Conservation (phyloP, 805 yeast species). For the Saccharomycopsis fodiens region DNA sequence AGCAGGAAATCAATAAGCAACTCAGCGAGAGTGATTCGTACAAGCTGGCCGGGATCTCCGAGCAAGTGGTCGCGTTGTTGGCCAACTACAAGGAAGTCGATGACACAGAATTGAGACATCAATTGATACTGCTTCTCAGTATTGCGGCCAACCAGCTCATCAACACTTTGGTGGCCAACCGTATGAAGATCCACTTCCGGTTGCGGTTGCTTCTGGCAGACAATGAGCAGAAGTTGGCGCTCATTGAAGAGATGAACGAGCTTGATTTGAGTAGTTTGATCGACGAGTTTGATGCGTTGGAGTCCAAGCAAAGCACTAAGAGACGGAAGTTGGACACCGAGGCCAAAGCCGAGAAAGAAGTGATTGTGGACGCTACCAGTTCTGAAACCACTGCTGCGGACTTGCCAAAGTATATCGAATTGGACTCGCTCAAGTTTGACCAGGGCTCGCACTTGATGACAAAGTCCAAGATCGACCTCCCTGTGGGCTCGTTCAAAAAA, state of each 20-base stretch:
- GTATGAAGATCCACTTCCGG: slow-evolving; percentile 48
- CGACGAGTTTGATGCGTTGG: slow-evolving; percentile 35
- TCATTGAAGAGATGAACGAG: slow-evolving; percentile 38
- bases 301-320: slow-evolving; percentile 22
- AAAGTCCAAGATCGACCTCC: slow-evolving; percentile 60
- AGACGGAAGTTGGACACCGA: slow-evolving; percentile 14
- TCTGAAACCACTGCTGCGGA: background rate
- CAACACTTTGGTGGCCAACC: slow-evolving; percentile 33
- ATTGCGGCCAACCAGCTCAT: slow-evolving; percentile 19
- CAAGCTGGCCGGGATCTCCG: slow-evolving; percentile 33
- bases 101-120: slow-evolving; percentile 13
- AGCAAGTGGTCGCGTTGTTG: slow-evolving; percentile 34
- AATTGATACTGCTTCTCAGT: slow-evolving; percentile 44
- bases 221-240: slow-evolving; percentile 27
- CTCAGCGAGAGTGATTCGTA: slow-evolving; percentile 32
- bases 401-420: slow-evolving; percentile 49
- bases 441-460: slow-evolving; percentile 69
- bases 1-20: slow-evolving; percentile 36
- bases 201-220: slow-evolving; percentile 35
- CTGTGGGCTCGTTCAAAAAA: slow-evolving; percentile 76
- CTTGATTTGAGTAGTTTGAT: slow-evolving; percentile 36
- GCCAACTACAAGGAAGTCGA: slow-evolving; percentile 28
- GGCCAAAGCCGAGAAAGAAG: slow-evolving; percentile 24
- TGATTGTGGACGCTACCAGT: slow-evolving; percentile 6
- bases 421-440: slow-evolving; percentile 57